Evolutionary conservation across 306 rosid genomes (phyloP).

Genomic region (Pueraria montana): DNA sequence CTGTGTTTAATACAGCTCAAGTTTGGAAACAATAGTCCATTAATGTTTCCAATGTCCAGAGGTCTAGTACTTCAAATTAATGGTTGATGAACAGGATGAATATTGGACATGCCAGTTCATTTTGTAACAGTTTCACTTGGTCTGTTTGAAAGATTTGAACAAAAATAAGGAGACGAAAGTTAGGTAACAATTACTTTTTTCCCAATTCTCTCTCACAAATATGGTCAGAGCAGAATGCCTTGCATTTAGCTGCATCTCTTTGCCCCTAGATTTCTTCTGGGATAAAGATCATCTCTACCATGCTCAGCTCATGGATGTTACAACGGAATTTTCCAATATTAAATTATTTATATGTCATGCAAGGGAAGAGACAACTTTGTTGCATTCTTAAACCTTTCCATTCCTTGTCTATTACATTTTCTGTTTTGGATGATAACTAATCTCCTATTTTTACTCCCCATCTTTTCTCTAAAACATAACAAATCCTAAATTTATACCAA

Average conservation of each 20-base stretch:
- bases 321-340: neutral
- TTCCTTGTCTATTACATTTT: neutral
- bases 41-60: neutral
- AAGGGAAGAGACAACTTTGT: neutral
- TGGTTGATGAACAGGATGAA: neutral
- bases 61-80: neutral
- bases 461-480: neutral
- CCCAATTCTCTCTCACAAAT: neutral
- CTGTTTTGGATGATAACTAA: neutral
- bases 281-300: neutral
- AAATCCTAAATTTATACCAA: neutral
- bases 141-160: neutral
- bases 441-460: neutral
- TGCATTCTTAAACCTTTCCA: neutral
- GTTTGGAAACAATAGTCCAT: neutral
- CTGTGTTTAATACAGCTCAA: neutral
- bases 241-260: neutral
- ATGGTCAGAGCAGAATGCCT: constrained; percentile 24
- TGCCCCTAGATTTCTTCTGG: constrained; percentile 12
- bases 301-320: constrained; percentile 6
- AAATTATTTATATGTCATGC: neutral
- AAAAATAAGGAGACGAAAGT: constrained; percentile 21
- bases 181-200: neutral
- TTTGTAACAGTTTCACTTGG: constrained; percentile 22
- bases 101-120: constrained; percentile 7